Conservation (phyloP, 2,329 filamentous ascomycete genomes). For the Phialophora macrospora region DNA sequence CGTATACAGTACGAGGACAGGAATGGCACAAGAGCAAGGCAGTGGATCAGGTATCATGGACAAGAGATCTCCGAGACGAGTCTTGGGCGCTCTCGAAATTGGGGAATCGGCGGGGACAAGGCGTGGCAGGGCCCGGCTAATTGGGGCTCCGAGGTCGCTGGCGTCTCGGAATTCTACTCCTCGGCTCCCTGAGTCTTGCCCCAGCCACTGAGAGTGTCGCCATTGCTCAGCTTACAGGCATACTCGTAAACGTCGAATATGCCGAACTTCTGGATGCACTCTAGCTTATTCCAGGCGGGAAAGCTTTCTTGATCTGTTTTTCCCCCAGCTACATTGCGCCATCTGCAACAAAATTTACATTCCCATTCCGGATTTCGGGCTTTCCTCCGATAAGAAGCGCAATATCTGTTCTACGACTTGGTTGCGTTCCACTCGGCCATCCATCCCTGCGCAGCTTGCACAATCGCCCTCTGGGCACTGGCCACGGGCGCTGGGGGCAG, state of each 20-base stretch:
- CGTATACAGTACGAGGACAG: not conserved
- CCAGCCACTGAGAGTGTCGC: not conserved
- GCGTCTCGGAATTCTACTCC: slow-evolving; percentile 2
- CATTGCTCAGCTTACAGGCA: not conserved
- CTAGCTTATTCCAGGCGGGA: not conserved
- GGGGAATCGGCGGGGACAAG: slow-evolving; percentile 6
- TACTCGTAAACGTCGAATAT: not conserved
- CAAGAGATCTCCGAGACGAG: slow-evolving; percentile 8
- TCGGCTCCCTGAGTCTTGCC: not conserved
- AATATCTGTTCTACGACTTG: not conserved
- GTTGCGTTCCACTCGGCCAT: slow-evolving; percentile 61
- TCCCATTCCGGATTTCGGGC: not conserved
- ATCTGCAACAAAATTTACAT: not conserved
- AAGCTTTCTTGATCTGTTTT: not conserved
- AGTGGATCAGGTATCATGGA: not conserved
- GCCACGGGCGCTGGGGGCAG: slow-evolving; percentile 61
- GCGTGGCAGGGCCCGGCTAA: not conserved
- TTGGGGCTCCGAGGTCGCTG: slow-evolving; percentile 9
- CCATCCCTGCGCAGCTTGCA: slow-evolving; percentile 70
- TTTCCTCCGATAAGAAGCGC: not conserved
- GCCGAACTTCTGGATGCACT: not conserved
- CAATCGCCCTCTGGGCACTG: slow-evolving; percentile 63
- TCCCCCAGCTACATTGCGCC: not conserved
- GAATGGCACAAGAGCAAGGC: not conserved
- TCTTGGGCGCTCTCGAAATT: slow-evolving; percentile 1